Base-by-base conservation (phyloP, 768 basidiomycete species). In the Tulasnella calospora region DNA sequence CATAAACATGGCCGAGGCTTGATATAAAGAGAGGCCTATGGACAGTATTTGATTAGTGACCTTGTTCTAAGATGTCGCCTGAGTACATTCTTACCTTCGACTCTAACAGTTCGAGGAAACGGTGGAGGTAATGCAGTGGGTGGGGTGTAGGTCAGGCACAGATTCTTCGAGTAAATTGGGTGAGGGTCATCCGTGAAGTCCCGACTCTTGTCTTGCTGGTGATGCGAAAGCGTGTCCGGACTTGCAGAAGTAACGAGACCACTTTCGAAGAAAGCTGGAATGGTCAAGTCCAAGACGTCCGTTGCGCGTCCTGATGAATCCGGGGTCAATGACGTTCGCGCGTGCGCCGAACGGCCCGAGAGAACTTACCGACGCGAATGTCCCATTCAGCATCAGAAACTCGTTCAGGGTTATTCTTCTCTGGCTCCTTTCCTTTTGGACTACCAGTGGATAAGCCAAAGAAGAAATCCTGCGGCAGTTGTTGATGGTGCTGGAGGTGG, bases 311-410 rank as follows among this genome's bases (percentile, higher is more conserved):
- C 93, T 94, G 79, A 35, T 30, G 55, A 46, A 17, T 71, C 40
- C 47, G 38, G 36, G 21, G 61, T 33, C 44, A 41, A 85, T 83
- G 83, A 84, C 81, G 74, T 78, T 79, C 82, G 70, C 74, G 13
- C 81, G 78, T 80, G 71, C 35, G 41, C 69, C 21, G 57, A 79
- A 47, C 76, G 71, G 77, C 51, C 35, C 46, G n/a, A 41, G 41
- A 38, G 40, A 30, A 67, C 79, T 74, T 78, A 91, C 93, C 92
- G 81, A 92, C 92, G 35, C 92, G 89, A 73, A 93, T 87, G 82
- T 92, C 89, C 92, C 92, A 94, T 81, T 94, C 93, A 9, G 87
- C 85, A 83, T 94, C 93, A 0, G 91, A 88, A 10, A 93, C 71
- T 2, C 44, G 71, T 23, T 72, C 44, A 7, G 38, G 71, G 19